Conservation (phyloP, 129 eudicot species). For the Artemisia argyi region DNA sequence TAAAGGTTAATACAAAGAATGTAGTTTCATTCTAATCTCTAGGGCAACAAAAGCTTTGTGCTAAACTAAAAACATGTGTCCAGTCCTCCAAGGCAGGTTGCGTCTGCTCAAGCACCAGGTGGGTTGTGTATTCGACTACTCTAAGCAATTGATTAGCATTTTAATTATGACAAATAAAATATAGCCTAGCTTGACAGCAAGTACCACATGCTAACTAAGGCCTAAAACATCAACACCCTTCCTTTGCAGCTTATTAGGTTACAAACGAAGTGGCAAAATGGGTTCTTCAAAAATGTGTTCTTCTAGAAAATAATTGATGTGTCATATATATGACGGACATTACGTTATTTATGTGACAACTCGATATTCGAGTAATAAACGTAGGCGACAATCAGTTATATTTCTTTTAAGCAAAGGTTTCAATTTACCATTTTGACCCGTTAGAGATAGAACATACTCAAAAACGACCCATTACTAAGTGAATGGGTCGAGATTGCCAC, state of each 20-base stretch:
- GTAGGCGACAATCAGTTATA: too few species aligned
- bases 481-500: too few species aligned
- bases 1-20: constrained; percentile 23
- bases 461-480: too few species aligned
- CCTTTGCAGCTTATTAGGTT: background rate
- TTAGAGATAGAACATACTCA: background rate
- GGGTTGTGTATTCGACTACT: background rate
- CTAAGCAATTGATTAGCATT: too few species aligned
- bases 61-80: background rate
- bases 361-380: too few species aligned
- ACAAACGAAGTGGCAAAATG: background rate
- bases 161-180: too few species aligned
- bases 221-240: background rate
- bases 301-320: background rate
- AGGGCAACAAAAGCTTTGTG: too few species aligned
- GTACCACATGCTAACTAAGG: background rate
- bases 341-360: background rate
- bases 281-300: background rate
- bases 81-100: too few species aligned
- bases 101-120: background rate
- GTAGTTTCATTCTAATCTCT: background rate
- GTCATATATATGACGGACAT: background rate
- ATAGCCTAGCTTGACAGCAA: too few species aligned
- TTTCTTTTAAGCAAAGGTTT: too few species aligned
- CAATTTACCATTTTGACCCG: too few species aligned